phyloP scores from a whole-genome alignment of 306 rosid species.

The Vigna trinervia region DNA sequence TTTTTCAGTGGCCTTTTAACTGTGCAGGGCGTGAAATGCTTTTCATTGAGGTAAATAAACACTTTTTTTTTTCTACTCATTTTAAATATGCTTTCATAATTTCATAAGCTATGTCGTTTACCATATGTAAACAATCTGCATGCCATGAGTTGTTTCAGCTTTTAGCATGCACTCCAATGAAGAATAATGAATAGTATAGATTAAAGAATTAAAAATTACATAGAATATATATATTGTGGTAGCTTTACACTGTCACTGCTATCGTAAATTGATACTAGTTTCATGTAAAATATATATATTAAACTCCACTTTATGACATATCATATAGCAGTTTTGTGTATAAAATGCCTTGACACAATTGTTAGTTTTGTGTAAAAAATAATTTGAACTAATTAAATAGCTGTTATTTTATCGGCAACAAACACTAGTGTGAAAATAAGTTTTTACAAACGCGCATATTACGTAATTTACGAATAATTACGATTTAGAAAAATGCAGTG shows the following conservation, averaged over 20 bases:
- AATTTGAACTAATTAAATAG: too few relatives aligned
- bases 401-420: too few relatives aligned
- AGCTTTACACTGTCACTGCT: not conserved
- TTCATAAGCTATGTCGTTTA: too few relatives aligned
- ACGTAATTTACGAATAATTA: too few relatives aligned
- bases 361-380: too few relatives aligned
- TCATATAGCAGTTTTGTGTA: not conserved
- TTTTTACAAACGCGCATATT: too few relatives aligned
- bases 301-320: not conserved
- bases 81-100: not conserved
- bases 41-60: slow-evolving; percentile 2
- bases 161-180: not conserved
- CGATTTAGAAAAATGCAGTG: too few relatives aligned
- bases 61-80: not conserved
- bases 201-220: not conserved
- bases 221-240: not conserved
- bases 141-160: not conserved
- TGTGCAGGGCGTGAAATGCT: slow-evolving; percentile 32
- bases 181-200: not conserved
- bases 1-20: slow-evolving; percentile 27
- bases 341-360: not conserved
- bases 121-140: not conserved
- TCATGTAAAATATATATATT: not conserved
- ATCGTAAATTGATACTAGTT: not conserved
- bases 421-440: too few relatives aligned